phyloP scores from a whole-genome alignment of 2,329 filamentous ascomycete species.

The Fusarium zealandicum region DNA sequence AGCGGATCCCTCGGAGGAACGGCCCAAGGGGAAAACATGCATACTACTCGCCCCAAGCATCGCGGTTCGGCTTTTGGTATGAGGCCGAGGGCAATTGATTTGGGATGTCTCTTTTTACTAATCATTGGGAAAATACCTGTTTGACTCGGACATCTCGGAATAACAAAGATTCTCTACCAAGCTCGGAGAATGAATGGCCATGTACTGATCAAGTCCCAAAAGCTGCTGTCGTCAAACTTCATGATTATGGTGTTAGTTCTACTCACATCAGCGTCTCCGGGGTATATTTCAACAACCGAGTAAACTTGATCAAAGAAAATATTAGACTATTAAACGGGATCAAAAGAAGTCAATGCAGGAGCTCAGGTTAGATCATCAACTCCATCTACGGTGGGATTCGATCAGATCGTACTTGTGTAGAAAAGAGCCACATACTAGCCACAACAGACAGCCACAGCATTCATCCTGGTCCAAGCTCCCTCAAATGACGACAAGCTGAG shows the following conservation, averaged over 20 bases:
- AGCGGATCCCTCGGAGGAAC: conserved; percentile 10
- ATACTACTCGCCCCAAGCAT: no score
- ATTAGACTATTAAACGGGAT: no score
- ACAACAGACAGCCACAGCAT: not conserved
- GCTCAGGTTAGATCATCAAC: no score
- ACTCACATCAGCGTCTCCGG: not conserved
- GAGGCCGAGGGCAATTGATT: conserved; percentile 18
- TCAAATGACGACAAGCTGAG: conserved; percentile 43
- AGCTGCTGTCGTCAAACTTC: not conserved
- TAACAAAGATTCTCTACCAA: no score
- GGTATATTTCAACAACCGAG: not conserved
- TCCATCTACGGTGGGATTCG: no score
- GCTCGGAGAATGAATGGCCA: no score
- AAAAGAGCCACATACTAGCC: not conserved
- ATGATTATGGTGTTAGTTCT: conserved; percentile 2
- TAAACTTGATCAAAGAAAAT: conserved; percentile 2
- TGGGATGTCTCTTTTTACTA: no score
- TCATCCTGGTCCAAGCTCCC: conserved; percentile 31
- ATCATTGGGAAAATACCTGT: no score
- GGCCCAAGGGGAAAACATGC: not conserved
- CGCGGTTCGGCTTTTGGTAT: conserved; percentile 15
- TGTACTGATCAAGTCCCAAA: not conserved
- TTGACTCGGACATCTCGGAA: no score
- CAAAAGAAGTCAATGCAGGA: no score
- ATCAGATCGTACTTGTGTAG: no score